phyloP scores from a whole-genome alignment of 2,329 filamentous ascomycete species.

The Aureobasidium leucospermi region DNA sequence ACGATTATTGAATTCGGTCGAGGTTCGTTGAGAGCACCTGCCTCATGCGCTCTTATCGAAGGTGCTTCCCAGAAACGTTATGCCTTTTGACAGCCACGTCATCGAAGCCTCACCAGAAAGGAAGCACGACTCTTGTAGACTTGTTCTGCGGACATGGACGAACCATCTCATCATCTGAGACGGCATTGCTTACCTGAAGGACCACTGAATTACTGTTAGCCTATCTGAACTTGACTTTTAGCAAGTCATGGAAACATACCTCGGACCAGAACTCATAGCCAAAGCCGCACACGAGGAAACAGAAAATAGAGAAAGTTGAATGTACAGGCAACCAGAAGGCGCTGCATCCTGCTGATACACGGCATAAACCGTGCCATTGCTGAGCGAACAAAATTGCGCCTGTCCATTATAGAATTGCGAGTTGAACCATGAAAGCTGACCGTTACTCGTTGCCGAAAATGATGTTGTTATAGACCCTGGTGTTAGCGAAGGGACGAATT shows the following conservation, averaged over 20 bases:
- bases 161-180: too few relatives aligned
- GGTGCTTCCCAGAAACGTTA: too few relatives aligned
- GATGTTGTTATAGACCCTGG: slow-evolving; percentile 22
- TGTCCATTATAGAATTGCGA: slow-evolving; percentile 22
- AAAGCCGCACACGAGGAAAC: not conserved
- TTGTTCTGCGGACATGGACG: too few relatives aligned
- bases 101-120: too few relatives aligned
- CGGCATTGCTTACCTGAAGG: not conserved
- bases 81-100: too few relatives aligned
- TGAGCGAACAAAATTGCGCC: slow-evolving; percentile 23
- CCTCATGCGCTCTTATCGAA: too few relatives aligned
- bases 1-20: too few relatives aligned
- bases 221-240: too few relatives aligned
- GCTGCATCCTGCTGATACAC: slow-evolving; percentile 21
- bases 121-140: too few relatives aligned
- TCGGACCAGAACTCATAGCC: not conserved
- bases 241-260: too few relatives aligned
- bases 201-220: not conserved
- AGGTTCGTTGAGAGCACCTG: too few relatives aligned
- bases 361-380: slow-evolving; percentile 25
- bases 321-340: slow-evolving; percentile 21
- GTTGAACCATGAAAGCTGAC: slow-evolving; percentile 23
- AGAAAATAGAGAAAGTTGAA: slow-evolving; percentile 19
- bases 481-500: slow-evolving; percentile 22
- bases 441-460: slow-evolving; percentile 20